Evolutionary conservation across 1,284 basidiomycete species (phyloP), one percentile per base, ranked within the genome.

Genomic region (Flammula alnicola): DNA sequence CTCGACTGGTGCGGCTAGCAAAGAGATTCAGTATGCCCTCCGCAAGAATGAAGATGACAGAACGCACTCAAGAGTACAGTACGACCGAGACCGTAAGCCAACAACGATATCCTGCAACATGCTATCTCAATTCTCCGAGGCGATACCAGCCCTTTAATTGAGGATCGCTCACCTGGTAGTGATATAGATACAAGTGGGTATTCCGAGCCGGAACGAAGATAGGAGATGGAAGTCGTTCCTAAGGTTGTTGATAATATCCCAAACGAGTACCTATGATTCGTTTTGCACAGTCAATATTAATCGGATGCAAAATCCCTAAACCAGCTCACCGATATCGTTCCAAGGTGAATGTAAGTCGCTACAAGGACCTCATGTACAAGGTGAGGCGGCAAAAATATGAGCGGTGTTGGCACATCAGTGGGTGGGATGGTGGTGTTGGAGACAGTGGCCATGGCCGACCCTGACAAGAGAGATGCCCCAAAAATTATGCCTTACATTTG

Each of bases 161-260:
- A 31, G 20, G 5, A 8, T 16, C 5, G 2, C 33, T 33, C 32
- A 52, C 54, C 54, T 49, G 3, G 54, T 51, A 25, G 44, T 43
- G 30, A 52, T 52, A 30, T 55, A 55, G 20, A 55, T 36, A 6
- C 40, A 22, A 3, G 49, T 39, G 20, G 43, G 43, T 12, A 55
- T 12, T 10, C 45, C 35, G 11, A 35, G 31, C 27, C 44, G 51
- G 19, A n/a, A 39, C 2, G 38, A 49, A 26, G 30, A 39, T 14
- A 46, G 32, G n/a, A 54, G 33, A 12, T 37, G 36, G 16, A 39
- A 49, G 25, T 54, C 52, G 30, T 47, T 49, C 14, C 52, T 41
- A 5, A 54, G 31, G 40, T 54, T 54, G 29, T 54, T 46, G 32
- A 54, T 25, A 11, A 49, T 27, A 32, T 54, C 52, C 52, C 52